phyloP scores from a whole-genome alignment of 116 monocot species.

The Posidonia oceanica region DNA sequence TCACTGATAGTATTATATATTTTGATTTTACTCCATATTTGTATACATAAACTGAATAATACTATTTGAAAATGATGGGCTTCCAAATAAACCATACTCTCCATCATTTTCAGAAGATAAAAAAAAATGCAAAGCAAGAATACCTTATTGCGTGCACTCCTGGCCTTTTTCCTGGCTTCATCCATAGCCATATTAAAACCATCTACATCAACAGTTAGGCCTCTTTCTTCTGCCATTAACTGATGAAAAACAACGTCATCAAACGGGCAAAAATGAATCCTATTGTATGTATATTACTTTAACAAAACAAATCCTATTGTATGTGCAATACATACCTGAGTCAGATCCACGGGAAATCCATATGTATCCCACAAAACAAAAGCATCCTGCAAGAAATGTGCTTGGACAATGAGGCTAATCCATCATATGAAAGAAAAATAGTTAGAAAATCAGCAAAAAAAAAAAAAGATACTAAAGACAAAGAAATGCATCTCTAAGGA shows the following conservation, averaged over 20 bases:
- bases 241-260: slow-evolving; percentile 15
- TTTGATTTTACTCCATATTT: no score
- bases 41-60: no score
- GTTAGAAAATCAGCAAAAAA: background rate
- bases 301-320: background rate
- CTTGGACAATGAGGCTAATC: background rate
- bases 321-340: slow-evolving; percentile 54
- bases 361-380: slow-evolving; percentile 96
- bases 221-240: slow-evolving; percentile 98
- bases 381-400: slow-evolving; percentile 52
- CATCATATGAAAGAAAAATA: background rate
- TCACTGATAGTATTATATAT: no score
- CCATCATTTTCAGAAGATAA: background rate
- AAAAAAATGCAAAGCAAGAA: background rate
- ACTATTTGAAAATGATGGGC: no score
- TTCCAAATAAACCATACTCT: no score
- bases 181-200: slow-evolving; percentile 90
- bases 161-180: slow-evolving; percentile 88
- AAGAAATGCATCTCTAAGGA: no score
- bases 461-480: no score
- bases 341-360: slow-evolving; percentile 95
- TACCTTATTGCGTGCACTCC: slow-evolving; percentile 86
- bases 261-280: background rate
- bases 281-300: background rate
- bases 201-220: slow-evolving; percentile 67